Evolutionary conservation across 164 flowering plant species (phyloP), one percentile per base, ranked within the genome.

Genomic region (Stephania yunnanensis): DNA sequence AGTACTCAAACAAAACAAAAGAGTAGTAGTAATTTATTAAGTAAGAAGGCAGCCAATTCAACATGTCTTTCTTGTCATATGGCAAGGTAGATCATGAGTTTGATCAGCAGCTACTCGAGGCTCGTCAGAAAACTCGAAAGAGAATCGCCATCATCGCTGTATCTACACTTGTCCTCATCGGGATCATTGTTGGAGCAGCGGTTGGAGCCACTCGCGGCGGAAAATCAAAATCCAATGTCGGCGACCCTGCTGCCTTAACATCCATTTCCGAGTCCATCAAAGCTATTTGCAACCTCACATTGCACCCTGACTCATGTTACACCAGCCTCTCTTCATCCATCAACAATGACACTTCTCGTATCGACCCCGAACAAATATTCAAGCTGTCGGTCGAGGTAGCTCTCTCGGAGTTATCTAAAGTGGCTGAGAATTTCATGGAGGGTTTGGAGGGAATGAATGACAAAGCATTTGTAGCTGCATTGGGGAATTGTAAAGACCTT

Each of bases 301-400:
- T 84, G 77, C 84, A 92, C 80, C 86, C 81, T 2, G 83, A 83
- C 6, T 46, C 90, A 0, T 92, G 95, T 69, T 85, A 82, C 80
- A 71, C 31, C 6, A 84, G 82, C 72, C 80, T 92, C 8, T 75
- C 81, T 12, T 50, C 87, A 0, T 19, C 52, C 8, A 74, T 66
- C 9, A 81, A 74, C 1, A 80, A 83, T 19, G 10, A 12, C 64
- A 70, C 86, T 0, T 71, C 45, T 50, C 46, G 67, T 0, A 1
- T 81, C 9, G 71, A 74, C 45, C 89, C 93, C 6, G 78, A 83
- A 69, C 80, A 86, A 19, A 79, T 92, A 17, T 84, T 84, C 85
- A 79, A 78, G 74, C 15, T 88, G 30, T 80, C 95, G 0, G 44
- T 88, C 3, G 77, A 83, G 65, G 84, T 85, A 10, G 90, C 95